Evolutionary conservation across 1,284 basidiomycete genomes (phyloP), one percentile per base, ranked within the genome.

Genomic region (Tranzscheliella williamsii): DNA sequence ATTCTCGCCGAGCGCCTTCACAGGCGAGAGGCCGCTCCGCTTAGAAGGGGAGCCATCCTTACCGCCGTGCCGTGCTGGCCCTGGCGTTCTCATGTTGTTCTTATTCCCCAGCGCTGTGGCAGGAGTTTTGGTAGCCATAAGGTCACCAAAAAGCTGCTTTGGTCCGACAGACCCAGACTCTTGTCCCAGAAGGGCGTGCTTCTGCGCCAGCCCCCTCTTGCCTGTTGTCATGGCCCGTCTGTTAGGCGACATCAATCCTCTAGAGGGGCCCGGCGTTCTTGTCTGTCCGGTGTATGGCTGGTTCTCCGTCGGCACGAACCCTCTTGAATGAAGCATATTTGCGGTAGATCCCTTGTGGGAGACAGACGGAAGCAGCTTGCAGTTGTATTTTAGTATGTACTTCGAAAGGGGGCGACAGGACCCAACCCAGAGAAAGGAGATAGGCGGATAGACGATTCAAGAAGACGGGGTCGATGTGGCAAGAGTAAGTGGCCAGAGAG

Each of bases 91-190:
- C 36, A 40, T 26, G 17, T 47, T 45, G 15, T 60, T 65, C 21
- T 48, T 46, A 31, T 65, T 42, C 1, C 62, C 56, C 2, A 65
- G 39, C 3, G 62, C 51, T 13, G 48, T 52, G 41, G 58, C 48
- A 11, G 62, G 62, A 21, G 62, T 60, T 22, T 53, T 47, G 24
- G 37, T 47, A 9, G 52, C 30, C 22, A 24, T 38, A 15, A 38
- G 20, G 17, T 65, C 62, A 12, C 52, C 41, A 32, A 65, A 65
- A n/a, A 65, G 62, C 42, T 65, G 56, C 27, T 60, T 60, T 9
- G 62, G 37, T 3, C 47, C 42, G 3, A 37, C 43, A 13, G 47
- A 29, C 21, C 20, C 46, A 3, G 34, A 17, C 2, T 56, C 48
- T 27, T 54, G 52, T 9, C 56, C 56, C n/a, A 60, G 47, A 1